Base-by-base conservation (phyloP, 2,329 filamentous ascomycete genomes). In the Hortaea werneckii region DNA sequence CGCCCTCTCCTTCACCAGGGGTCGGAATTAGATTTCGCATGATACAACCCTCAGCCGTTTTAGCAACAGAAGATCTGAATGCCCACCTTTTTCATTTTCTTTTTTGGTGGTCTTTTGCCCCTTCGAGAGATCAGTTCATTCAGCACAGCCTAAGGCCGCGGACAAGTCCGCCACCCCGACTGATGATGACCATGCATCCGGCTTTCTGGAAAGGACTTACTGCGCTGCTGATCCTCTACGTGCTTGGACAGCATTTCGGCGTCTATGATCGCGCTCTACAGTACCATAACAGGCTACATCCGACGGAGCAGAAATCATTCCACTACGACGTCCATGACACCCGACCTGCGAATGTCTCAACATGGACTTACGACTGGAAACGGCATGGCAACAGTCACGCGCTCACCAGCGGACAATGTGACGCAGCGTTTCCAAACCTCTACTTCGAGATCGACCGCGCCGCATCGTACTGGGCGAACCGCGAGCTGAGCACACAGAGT, bases 371-470 rank as follows among this genome's bases (percentile, higher is more conserved):
- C 43, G 37, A 56, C 11, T 55, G 45, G 46, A 45, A 44, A 11
- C 51, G 55, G 13, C 59, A 63, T 44, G 50, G 51, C 7, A 46
- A 54, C 37, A 57, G 62, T 27, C 56, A 62, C 42, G 53, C 52
- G 6, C 55, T 64, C 12, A 53, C 54, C 12, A 43, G 46, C 5
- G 45, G 46, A 28, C 61, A 64, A 54, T 64, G 61, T 42, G 47
- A 55, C 37, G 44, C 48, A 29, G 57, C 62, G 5, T 63, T 64
- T 32, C 62, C 61, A 7, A 39, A 56, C 11, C 55, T 63, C 4
- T 64, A 59, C 42, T 43, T 53, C 13, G 60, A 63, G 41, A 55
- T 64, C 35, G 53, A 62, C 40, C 53, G 60, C 13, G 52, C 60
- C 5, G 51, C 51, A n/a, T 40, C 49, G 8, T 57, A 56, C 43